Percentiles rank a stretch among this genome's conserved stretches.
Evolutionary conservation across 2,329 filamentous ascomycete genomes (phyloP).

Genomic region (Lasiodiplodia gonubiensis): DNA sequence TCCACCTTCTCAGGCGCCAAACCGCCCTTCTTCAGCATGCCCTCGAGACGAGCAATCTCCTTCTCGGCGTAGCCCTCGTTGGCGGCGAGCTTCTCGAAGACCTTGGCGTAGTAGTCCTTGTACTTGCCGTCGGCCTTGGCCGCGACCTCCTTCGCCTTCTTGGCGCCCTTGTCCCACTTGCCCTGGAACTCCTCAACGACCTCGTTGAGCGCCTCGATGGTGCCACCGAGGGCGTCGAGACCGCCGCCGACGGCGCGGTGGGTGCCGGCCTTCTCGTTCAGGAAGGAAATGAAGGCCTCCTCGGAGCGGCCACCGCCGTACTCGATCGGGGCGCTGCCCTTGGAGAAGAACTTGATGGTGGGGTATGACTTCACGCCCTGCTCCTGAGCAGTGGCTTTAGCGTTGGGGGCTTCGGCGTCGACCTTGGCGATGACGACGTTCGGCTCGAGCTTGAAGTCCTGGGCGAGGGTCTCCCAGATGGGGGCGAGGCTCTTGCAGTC

Average conservation of each 20-base stretch:
- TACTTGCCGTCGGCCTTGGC: conserved; percentile 71
- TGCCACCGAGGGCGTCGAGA: conserved; percentile 79
- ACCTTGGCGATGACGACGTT: conserved; percentile 91
- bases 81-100: conserved; percentile 81
- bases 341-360: conserved; percentile 97
- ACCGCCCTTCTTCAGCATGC: conserved; percentile 84
- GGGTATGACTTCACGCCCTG: conserved; percentile 87
- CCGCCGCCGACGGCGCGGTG: conserved; percentile 82
- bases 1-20: conserved; percentile 86
- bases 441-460: conserved; percentile 77
- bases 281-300: conserved; percentile 74
- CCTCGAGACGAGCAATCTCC: conserved; percentile 80
- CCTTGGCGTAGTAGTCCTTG: conserved; percentile 91
- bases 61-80: conserved; percentile 82
- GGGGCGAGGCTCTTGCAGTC: conserved; percentile 97
- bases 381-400: conserved; percentile 76
- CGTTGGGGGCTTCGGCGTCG: conserved; percentile 86
- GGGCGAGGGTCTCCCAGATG: conserved; percentile 84
- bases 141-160: conserved; percentile 69
- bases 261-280: conserved; percentile 90
- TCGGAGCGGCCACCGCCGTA: conserved; percentile 82
- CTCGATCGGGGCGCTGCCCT: conserved; percentile 71
- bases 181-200: conserved; percentile 75
- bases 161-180: conserved; percentile 66
- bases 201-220: conserved; percentile 76